phyloP scores from a whole-genome alignment of 78 protist genomes.

The Dictyostelium citrinum region DNA sequence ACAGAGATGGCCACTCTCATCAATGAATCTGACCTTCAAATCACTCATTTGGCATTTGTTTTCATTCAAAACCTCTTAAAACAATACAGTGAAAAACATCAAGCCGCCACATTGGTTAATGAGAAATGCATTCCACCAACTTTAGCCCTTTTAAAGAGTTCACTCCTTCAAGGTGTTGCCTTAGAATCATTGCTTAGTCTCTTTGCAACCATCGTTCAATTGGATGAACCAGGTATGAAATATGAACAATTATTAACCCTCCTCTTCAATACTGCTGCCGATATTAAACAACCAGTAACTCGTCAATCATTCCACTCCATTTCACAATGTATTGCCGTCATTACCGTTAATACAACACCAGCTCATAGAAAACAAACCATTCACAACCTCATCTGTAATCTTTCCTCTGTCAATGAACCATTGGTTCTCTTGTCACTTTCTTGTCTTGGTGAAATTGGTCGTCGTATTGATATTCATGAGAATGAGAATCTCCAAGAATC shows the following conservation, averaged over 20 bases:
- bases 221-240: conserved; percentile 28
- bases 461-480: conserved; percentile 64
- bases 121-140: conserved; percentile 72
- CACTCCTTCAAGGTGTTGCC: conserved; percentile 93
- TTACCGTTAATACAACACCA: conserved; percentile 24
- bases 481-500: conserved; percentile 22
- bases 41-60: conserved; percentile 80
- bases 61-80: conserved; percentile 43
- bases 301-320: conserved; percentile 53
- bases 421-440: conserved; percentile 77
- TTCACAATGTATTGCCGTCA: conserved; percentile 83
- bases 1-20: conserved; percentile 22
- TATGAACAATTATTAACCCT: conserved; percentile 11
- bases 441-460: conserved; percentile 94
- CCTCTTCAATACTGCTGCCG: conserved; percentile 14
- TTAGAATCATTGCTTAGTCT: conserved; percentile 70
- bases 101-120: not conserved
- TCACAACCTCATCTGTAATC: conserved; percentile 37
- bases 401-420: conserved; percentile 23
- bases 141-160: conserved; percentile 57
- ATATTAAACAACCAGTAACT: conserved; percentile 66
- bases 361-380: conserved; percentile 30
- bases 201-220: conserved; percentile 52
- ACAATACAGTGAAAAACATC: not conserved
- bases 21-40: conserved; percentile 85